Conservation (phyloP, 2,329 filamentous ascomycete genomes). For the Pseudogymnoascus pannorum region DNA sequence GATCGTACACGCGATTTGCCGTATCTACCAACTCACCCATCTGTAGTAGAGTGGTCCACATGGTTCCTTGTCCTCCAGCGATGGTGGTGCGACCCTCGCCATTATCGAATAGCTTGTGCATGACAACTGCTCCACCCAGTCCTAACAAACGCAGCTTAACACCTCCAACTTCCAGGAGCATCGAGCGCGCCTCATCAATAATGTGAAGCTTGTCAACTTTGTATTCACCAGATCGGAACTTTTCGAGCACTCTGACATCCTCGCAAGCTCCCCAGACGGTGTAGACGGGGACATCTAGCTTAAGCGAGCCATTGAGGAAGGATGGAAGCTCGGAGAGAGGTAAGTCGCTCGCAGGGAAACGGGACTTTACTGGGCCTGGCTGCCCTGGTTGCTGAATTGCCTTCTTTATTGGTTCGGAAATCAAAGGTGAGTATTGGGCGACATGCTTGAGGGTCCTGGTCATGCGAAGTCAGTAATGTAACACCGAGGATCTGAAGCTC, state of each 20-base stretch:
- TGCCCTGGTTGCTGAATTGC: slow-evolving; percentile 56
- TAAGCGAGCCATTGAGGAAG: slow-evolving; percentile 80
- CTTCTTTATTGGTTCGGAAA: slow-evolving; percentile 70
- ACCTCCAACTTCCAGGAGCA: slow-evolving; percentile 87
- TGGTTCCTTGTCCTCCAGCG: slow-evolving; percentile 94
- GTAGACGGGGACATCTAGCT: slow-evolving; percentile 92
- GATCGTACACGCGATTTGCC: slow-evolving; percentile 95
- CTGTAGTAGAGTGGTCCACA: slow-evolving; percentile 98
- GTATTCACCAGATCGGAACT: slow-evolving; percentile 95
- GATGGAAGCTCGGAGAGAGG: slow-evolving; percentile 87
- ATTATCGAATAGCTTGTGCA: slow-evolving; percentile 99
- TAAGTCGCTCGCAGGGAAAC: slow-evolving; percentile 73
- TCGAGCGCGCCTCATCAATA: slow-evolving; percentile 94
- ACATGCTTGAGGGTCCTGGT: slow-evolving; percentile 91
- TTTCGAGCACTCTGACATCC: slow-evolving; percentile 94
- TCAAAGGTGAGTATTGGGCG: slow-evolving; percentile 93
- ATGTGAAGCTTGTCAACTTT: slow-evolving; percentile 97
- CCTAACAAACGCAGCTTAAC: slow-evolving; percentile 93
- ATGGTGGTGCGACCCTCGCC: slow-evolving; percentile 97
- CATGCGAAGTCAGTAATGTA: slow-evolving; percentile 17
- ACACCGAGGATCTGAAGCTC: background rate
- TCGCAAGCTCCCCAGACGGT: slow-evolving; percentile 99
- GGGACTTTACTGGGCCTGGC: slow-evolving; percentile 73
- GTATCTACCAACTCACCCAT: slow-evolving; percentile 98
- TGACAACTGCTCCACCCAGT: slow-evolving; percentile 91